These are phyloP conservation scores for Aegilops sharonensis DNA, from an alignment of 176 grass and related monocot species.

Conservation along the genomic window DNA sequence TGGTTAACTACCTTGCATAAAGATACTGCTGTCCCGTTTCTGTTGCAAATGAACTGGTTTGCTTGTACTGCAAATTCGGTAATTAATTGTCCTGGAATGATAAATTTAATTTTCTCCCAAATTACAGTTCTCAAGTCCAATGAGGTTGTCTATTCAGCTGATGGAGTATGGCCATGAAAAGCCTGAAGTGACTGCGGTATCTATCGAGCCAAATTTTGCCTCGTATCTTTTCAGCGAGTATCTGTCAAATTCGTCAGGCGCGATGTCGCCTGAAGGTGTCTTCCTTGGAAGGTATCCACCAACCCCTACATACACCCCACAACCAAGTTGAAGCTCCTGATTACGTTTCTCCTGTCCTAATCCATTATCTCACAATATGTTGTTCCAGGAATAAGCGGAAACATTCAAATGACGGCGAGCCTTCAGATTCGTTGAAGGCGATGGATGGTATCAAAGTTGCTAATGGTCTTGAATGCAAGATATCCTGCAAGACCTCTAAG, in stretches of 20 bases:
- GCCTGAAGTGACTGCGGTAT: constrained; percentile 86
- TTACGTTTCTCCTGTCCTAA: neutral
- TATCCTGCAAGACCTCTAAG: constrained; percentile 81
- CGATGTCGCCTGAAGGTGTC: constrained; percentile 50
- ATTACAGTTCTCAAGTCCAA: constrained; percentile 69
- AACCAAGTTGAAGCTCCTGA: neutral
- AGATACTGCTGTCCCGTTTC: neutral
- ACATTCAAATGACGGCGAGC: constrained; percentile 49
- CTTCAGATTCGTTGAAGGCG: constrained; percentile 46
- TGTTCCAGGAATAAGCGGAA: constrained; percentile 82
- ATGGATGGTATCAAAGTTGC: constrained; percentile 65
- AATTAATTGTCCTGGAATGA: constrained; percentile 20
- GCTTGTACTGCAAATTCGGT: neutral
- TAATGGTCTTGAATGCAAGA: constrained; percentile 98
- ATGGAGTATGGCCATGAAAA: constrained; percentile 97
- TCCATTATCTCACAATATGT: neutral
- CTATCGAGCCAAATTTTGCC: constrained; percentile 98
- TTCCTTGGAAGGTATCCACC: constrained; percentile 72
- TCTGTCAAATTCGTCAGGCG: constrained; percentile 53
- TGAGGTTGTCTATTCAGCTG: constrained; percentile 75
- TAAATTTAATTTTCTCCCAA: constrained; percentile 25
- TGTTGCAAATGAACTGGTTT: neutral
- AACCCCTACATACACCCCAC: neutral
- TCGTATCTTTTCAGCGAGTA: constrained; percentile 66
- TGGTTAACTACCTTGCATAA: too few relatives aligned